These are phyloP conservation scores for Umbilicus rupestris DNA, from an alignment of 164 flowering plant species.

Conservation along the genomic window DNA sequence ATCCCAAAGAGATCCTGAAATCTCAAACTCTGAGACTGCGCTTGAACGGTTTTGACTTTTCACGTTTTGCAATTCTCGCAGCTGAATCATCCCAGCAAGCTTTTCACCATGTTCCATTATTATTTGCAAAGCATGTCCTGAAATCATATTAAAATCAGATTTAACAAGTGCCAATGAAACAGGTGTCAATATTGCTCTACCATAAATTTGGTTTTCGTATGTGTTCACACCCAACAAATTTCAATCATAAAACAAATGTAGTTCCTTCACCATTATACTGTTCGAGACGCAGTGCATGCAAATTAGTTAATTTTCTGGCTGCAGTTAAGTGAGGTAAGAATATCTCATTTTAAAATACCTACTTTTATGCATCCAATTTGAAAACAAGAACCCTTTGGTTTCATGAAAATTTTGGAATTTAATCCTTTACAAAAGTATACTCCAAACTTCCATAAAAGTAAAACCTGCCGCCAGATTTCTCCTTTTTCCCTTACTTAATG, in stretches of 20 bases:
- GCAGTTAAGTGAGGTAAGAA: background rate
- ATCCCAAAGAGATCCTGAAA: conserved; percentile 84
- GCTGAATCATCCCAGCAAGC: conserved; percentile 73
- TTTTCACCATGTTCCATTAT: conserved; percentile 99
- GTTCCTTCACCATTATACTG: too few species aligned
- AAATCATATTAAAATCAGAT: conserved; percentile 11
- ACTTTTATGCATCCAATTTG: background rate
- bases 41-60: conserved; percentile 44
- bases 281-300: too few species aligned
- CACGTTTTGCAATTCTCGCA: conserved; percentile 67
- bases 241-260: background rate
- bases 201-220: background rate
- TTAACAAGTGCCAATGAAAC: background rate
- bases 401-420: too few species aligned
- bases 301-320: too few species aligned
- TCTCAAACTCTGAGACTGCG: conserved; percentile 32
- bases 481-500: background rate
- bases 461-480: too few species aligned
- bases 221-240: background rate
- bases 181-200: background rate
- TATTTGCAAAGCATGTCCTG: conserved; percentile 73
- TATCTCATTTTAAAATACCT: too few species aligned
- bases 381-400: background rate
- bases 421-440: too few species aligned
- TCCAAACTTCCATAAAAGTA: too few species aligned